A percentile compares a stretch with the other conserved stretches of the same genome.
Conservation (phyloP, 768 basidiomycete genomes). For the Amylocystis lapponica region DNA sequence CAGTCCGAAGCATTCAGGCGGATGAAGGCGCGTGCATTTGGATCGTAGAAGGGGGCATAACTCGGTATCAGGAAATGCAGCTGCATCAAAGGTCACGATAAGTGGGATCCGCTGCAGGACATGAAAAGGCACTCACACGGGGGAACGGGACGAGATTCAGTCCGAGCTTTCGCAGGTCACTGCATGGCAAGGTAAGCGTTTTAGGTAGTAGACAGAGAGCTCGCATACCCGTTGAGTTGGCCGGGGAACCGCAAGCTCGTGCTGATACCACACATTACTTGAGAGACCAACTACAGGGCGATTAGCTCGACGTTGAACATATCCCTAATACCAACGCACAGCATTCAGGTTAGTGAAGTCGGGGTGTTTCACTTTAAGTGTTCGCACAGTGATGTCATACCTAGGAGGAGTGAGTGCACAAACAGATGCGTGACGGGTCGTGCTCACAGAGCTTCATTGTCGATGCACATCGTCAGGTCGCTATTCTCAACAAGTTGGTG, state of each 20-base stretch:
- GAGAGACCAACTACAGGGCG: conserved; percentile 58
- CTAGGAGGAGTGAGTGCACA: conserved; percentile 28
- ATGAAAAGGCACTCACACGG: conserved; percentile 47
- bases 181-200: conserved; percentile 21
- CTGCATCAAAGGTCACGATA: conserved; percentile 32
- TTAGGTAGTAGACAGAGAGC: neutral
- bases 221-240: conserved; percentile 75
- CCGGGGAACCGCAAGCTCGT: conserved; percentile 93
- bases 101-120: neutral
- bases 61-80: conserved; percentile 96
- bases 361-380: conserved; percentile 60
- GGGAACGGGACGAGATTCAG: conserved; percentile 98
- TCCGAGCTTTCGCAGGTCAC: conserved; percentile 83
- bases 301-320: conserved; percentile 2
- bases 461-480: conserved; percentile 79
- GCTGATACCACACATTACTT: conserved; percentile 93
- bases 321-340: no score
- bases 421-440: no score
- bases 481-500: conserved; percentile 89
- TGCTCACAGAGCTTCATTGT: conserved; percentile 82
- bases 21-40: conserved; percentile 56
- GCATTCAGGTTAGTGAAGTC: conserved; percentile 63
- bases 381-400: conserved; percentile 64
- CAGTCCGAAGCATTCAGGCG: conserved; percentile 60
- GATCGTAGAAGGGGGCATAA: conserved; percentile 83